phyloP scores from a whole-genome alignment of 2,329 filamentous ascomycete genomes.

The Cercospora zeae-maydis region DNA sequence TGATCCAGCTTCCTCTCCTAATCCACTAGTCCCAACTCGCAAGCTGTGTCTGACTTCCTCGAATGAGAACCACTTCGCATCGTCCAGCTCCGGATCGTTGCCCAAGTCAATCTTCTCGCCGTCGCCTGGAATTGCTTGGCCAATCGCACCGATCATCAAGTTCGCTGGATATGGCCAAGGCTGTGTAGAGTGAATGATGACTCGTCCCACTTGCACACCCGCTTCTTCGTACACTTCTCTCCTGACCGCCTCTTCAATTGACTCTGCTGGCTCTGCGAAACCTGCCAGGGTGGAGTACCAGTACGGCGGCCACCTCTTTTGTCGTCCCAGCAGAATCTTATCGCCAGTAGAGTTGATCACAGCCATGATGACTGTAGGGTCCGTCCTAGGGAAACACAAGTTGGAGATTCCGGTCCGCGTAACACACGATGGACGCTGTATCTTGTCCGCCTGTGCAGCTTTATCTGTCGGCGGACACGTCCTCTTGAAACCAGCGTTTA shows the following conservation, averaged over 20 bases:
- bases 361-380: constrained; percentile 93
- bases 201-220: constrained; percentile 47
- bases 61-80: constrained; percentile 81
- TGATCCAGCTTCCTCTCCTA: constrained; percentile 62
- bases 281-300: constrained; percentile 82
- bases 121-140: constrained; percentile 65
- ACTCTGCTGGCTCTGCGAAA: constrained; percentile 51
- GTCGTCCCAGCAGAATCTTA: constrained; percentile 76
- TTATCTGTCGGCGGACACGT: constrained; percentile 70
- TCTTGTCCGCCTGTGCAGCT: constrained; percentile 37
- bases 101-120: constrained; percentile 79
- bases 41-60: constrained; percentile 78
- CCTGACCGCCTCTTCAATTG: constrained; percentile 50
- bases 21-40: constrained; percentile 59
- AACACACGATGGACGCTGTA: constrained; percentile 65
- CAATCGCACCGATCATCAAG: constrained; percentile 65
- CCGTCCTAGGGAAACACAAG: constrained; percentile 84
- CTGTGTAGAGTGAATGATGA: constrained; percentile 51
- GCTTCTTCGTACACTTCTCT: constrained; percentile 52
- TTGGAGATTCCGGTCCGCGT: constrained; percentile 86
- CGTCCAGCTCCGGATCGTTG: constrained; percentile 87
- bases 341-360: constrained; percentile 77
- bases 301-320: constrained; percentile 74
- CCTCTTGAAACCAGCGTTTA: constrained; percentile 77
- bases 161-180: constrained; percentile 55